Evolutionary conservation across 116 monocot genomes (phyloP).

Genomic region (Dioscorea cayenensis): DNA sequence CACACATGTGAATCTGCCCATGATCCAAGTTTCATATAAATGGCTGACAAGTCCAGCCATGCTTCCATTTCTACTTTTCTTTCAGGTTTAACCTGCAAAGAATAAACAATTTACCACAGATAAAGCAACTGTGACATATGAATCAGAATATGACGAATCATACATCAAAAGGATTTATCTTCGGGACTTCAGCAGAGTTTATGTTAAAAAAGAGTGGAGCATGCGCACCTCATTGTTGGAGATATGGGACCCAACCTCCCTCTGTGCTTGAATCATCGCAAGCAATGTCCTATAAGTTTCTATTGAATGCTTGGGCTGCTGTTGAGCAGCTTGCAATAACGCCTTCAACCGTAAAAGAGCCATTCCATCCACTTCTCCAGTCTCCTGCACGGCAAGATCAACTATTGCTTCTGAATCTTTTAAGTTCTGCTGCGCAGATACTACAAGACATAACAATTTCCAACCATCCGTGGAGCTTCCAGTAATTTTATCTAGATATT

Average conservation of each 20-base stretch:
- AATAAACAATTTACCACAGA: not conserved
- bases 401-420: constrained; percentile 62
- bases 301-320: constrained; percentile 51
- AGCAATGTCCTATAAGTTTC: constrained; percentile 62
- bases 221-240: constrained; percentile 19
- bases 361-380: constrained; percentile 41
- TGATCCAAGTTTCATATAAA: constrained; percentile 53
- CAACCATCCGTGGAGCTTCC: constrained; percentile 65
- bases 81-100: constrained; percentile 25
- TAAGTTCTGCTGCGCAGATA: constrained; percentile 50
- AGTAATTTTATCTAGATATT: constrained; percentile 48
- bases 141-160: not conserved
- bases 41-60: constrained; percentile 66
- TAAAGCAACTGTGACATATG: not conserved
- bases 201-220: not conserved
- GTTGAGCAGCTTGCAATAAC: constrained; percentile 43
- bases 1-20: constrained; percentile 57
- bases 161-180: not conserved
- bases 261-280: constrained; percentile 32
- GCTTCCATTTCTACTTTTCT: constrained; percentile 53
- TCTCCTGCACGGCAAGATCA: constrained; percentile 62
- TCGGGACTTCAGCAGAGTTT: not conserved
- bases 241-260: constrained; percentile 15
- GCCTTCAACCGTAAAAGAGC: constrained; percentile 61
- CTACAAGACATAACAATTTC: constrained; percentile 54